phyloP scores from a whole-genome alignment of 345 rosid genomes.

The Schrenkiella parvula region DNA sequence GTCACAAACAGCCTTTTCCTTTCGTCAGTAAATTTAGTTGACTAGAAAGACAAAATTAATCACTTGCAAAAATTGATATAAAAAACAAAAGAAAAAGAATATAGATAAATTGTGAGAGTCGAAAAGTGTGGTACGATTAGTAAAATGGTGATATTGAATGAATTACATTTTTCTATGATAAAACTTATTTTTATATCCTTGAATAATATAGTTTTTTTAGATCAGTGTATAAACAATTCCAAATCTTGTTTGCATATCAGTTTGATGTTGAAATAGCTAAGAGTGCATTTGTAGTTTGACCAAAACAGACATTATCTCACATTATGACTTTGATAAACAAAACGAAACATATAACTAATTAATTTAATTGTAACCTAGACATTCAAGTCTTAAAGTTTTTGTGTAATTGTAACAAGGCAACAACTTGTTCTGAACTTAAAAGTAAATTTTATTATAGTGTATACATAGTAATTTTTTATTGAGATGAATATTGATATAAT shows the following conservation, averaged over 20 bases:
- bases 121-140: neutral
- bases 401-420: too few relatives aligned
- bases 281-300: neutral
- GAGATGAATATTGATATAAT: neutral
- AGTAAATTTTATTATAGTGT: neutral
- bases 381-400: too few relatives aligned
- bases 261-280: neutral
- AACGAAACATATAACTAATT: neutral
- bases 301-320: neutral
- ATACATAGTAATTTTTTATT: neutral
- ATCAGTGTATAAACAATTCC: neutral
- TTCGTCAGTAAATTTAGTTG: constrained; percentile 18
- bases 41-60: neutral
- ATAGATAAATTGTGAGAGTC: neutral
- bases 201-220: neutral
- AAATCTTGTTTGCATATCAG: neutral
- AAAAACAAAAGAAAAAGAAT: neutral
- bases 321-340: neutral
- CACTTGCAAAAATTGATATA: neutral
- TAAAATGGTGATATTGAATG: neutral
- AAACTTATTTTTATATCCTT: neutral
- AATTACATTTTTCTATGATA: neutral
- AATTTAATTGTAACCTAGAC: neutral
- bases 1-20: constrained; percentile 29
- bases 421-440: neutral